Conservation (phyloP, 352 stramenopile genomes). For the Globisporangium sylvaticum region DNA sequence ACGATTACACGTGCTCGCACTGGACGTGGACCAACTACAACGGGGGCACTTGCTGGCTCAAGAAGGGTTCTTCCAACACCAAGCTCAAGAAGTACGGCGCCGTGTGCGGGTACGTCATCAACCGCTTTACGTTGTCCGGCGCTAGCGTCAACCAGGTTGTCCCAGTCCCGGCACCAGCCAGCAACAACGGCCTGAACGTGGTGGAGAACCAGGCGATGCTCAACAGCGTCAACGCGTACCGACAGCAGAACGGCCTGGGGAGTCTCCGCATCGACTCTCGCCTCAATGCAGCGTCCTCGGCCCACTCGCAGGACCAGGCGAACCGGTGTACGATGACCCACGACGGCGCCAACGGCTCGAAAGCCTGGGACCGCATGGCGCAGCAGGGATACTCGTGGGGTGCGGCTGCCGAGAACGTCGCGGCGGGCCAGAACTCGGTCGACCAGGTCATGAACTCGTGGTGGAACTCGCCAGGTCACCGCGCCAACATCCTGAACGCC, state of each 20-base stretch:
- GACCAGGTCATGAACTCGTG: slow-evolving; percentile 40
- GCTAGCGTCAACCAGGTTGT: not conserved
- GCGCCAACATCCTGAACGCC: slow-evolving; percentile 42
- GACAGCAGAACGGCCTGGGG: slow-evolving; percentile 26
- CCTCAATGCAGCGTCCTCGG: slow-evolving; percentile 29
- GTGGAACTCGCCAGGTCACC: slow-evolving; percentile 43
- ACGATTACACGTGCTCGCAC: slow-evolving; percentile 48
- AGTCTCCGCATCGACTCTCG: slow-evolving; percentile 38
- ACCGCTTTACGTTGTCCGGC: slow-evolving; percentile 9
- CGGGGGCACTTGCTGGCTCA: slow-evolving; percentile 59
- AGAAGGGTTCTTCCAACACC: slow-evolving; percentile 18
- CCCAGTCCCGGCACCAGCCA: not conserved
- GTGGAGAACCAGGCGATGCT: slow-evolving; percentile 40
- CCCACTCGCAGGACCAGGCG: slow-evolving; percentile 44
- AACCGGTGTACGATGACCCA: slow-evolving; percentile 38
- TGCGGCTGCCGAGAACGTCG: slow-evolving; percentile 42
- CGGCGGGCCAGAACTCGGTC: slow-evolving; percentile 32
- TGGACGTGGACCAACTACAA: slow-evolving; percentile 58
- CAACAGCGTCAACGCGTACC: slow-evolving; percentile 41
- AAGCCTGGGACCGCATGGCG: slow-evolving; percentile 35
- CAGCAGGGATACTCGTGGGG: slow-evolving; percentile 34
- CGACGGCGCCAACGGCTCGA: slow-evolving; percentile 35
- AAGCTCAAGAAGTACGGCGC: slow-evolving; percentile 16
- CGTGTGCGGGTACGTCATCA: slow-evolving; percentile 35
- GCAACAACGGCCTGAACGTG: slow-evolving; percentile 28